Conservation (phyloP, 208 protist species). For the Phytomonas francai region DNA sequence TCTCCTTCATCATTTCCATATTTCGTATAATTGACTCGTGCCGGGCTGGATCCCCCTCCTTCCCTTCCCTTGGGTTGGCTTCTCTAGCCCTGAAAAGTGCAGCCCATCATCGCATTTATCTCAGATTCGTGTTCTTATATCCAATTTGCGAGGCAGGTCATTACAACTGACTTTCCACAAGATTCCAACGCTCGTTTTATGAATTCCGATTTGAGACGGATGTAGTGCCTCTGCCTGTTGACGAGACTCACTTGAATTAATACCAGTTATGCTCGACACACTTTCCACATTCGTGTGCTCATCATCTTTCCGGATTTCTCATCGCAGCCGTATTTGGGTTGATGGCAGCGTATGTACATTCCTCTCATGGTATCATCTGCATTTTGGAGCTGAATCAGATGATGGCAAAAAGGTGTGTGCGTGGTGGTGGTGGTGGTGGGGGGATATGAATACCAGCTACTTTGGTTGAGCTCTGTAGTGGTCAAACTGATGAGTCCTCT, state of each 20-base stretch:
- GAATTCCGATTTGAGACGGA: conserved; percentile 38
- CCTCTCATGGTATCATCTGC: conserved; percentile 36
- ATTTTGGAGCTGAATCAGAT: conserved; percentile 29
- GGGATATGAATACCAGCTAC: too few relatives aligned
- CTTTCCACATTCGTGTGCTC: conserved; percentile 51
- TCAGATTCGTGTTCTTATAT: too few relatives aligned
- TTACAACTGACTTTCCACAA: conserved; percentile 51
- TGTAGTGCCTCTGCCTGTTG: conserved; percentile 71
- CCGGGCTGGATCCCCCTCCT: too few relatives aligned
- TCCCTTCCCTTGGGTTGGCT: too few relatives aligned
- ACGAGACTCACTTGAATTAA: conserved; percentile 38
- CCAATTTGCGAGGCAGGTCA: conserved; percentile 38
- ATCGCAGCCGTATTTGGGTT: conserved; percentile 56
- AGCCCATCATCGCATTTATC: too few relatives aligned
- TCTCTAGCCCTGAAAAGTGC: too few relatives aligned
- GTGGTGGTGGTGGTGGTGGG: too few relatives aligned
- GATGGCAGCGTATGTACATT: conserved; percentile 56
- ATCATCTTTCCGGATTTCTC: conserved; percentile 46
- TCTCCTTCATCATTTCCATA: too few relatives aligned
- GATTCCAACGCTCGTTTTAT: conserved; percentile 73
- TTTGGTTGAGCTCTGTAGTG: too few relatives aligned
- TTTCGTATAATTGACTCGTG: too few relatives aligned
- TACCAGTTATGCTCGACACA: conserved; percentile 37
- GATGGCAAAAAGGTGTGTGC: too few relatives aligned
- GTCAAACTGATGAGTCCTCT: too few relatives aligned